Evolutionary conservation across 2,329 filamentous ascomycete genomes (phyloP).

Genomic region (Botrytis sinoallii): DNA sequence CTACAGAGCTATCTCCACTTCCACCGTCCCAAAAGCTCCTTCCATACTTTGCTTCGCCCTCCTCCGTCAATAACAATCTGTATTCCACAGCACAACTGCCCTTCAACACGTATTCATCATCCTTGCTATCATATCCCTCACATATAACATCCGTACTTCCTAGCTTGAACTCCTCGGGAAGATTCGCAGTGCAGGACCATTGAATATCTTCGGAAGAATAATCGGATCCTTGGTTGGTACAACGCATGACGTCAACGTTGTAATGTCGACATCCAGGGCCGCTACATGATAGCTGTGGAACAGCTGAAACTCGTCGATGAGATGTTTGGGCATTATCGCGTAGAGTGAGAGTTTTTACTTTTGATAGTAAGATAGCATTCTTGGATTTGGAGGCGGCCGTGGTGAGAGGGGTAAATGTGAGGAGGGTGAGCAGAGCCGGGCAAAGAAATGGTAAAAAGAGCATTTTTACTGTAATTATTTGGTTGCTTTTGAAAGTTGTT

Average conservation of each 20-base stretch:
- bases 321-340: conserved; percentile 65
- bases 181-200: conserved; percentile 75
- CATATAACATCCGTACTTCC: conserved; percentile 88
- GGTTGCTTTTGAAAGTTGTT: not conserved
- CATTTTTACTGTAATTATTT: conserved; percentile 24
- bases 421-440: conserved; percentile 29
- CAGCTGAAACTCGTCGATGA: conserved; percentile 69
- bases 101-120: conserved; percentile 84
- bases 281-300: conserved; percentile 79
- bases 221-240: conserved; percentile 77
- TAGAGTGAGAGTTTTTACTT: conserved; percentile 76
- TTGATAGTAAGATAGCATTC: conserved; percentile 57
- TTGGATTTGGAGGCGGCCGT: conserved; percentile 23
- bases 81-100: conserved; percentile 95
- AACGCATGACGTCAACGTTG: conserved; percentile 79
- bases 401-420: conserved; percentile 28
- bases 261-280: conserved; percentile 52
- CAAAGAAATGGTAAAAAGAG: conserved; percentile 28
- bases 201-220: conserved; percentile 80
- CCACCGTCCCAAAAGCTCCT: conserved; percentile 13
- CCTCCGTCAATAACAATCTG: conserved; percentile 70
- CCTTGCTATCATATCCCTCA: conserved; percentile 74
- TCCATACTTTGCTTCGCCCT: conserved; percentile 68
- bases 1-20: not conserved
- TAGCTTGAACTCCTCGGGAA: conserved; percentile 64